A percentile compares a stretch with the other conserved stretches of the same genome.
Conservation (phyloP, 495 filamentous ascomycete genomes). For the Glarea lozoyensis region DNA sequence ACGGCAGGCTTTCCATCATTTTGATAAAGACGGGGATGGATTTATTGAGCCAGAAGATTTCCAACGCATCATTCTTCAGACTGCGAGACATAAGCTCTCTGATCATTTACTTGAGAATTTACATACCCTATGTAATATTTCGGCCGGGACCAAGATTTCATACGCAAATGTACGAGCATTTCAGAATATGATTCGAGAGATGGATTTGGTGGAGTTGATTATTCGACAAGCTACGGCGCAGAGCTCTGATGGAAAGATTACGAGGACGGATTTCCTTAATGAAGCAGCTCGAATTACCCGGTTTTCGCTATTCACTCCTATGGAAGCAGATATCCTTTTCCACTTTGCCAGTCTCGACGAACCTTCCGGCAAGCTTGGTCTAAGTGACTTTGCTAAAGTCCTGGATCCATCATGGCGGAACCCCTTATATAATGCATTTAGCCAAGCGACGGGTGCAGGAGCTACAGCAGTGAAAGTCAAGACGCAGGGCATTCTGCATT, state of each 20-base stretch:
- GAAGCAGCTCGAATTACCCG: constrained; percentile 83
- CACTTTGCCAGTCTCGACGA: constrained; percentile 93
- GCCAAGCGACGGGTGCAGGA: constrained; percentile 33
- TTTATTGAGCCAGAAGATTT: constrained; percentile 96
- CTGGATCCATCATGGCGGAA: constrained; percentile 85
- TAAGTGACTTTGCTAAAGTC: constrained; percentile 86
- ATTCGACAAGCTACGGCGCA: constrained; percentile 78
- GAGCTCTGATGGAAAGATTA: constrained; percentile 85
- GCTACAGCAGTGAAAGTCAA: constrained; percentile 39
- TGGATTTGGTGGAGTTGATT: constrained; percentile 93
- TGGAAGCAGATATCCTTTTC: constrained; percentile 98
- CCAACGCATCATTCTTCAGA: constrained; percentile 89
- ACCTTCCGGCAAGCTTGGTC: constrained; percentile 71
- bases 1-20: constrained; percentile 83
- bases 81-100: constrained; percentile 91
- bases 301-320: constrained; percentile 91
- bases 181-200: constrained; percentile 92
- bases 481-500: constrained; percentile 42
- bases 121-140: constrained; percentile 91
- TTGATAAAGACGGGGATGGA: constrained; percentile 92
- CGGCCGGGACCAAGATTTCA: constrained; percentile 82
- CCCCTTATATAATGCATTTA: constrained; percentile 28
- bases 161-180: constrained; percentile 97
- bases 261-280: constrained; percentile 86
- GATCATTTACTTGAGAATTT: constrained; percentile 94